Evolutionary conservation across 345 rosid genomes (phyloP), one percentile per base, ranked within the genome.

Genomic region (Heritiera littoralis): DNA sequence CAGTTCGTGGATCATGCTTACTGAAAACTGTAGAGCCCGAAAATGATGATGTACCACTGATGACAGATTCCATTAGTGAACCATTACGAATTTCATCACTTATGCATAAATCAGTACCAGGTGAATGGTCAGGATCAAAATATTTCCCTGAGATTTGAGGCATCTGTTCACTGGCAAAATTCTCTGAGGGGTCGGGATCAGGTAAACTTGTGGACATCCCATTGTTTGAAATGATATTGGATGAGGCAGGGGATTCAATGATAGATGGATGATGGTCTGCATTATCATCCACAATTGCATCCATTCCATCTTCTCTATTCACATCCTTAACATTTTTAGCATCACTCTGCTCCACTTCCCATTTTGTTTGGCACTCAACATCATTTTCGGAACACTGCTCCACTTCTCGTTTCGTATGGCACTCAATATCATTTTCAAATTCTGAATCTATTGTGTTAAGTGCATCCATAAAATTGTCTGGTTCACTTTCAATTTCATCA

Each of bases 381-480:
- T 20, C 70, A 46, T 61, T 49, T 60, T 49, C 23, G 28, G 68
- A 82, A 80, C 38, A 79, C 67, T 78, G 87, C 80, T 79, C 75
- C 78, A 80, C 84, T 79, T 85, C 89, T 76, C 49, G 85, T 85
- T 89, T 90, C 14, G 86, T 87, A 80, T 81, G 87, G 79, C 74
- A 88, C 77, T 86, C 92, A 38, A 79, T 60, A 73, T 90, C 90
- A 71, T 28, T 84, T 79, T 90, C 95, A 28, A 91, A 92, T 89
- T 91, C 99, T 2, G 92, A 85, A 77, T 96, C 97, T 40, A 96
- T 89, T 15, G 89, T 88, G 82, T 93, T 92, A 74, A 91, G 94
- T 20, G 98, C 98, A 88, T 95, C 99, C 88, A 87, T 82, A 66
- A 77, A 93, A 77, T 88, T 81, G 52, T 93, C 99, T 54, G 89